Conservation (phyloP, 2,329 filamentous ascomycete species). For the Venturia asperata region DNA sequence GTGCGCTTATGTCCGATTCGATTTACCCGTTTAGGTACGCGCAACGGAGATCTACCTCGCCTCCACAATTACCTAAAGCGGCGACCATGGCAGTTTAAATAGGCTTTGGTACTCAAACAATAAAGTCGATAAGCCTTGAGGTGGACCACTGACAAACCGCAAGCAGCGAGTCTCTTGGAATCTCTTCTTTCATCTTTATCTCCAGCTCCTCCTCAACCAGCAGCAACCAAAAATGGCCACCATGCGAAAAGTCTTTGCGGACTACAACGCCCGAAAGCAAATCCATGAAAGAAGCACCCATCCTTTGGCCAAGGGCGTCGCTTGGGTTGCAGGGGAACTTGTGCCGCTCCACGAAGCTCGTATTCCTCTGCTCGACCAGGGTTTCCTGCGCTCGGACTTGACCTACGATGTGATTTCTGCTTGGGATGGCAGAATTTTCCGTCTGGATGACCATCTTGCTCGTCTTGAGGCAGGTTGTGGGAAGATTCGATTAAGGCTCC, state of each 20-base stretch:
- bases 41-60: too few species aligned
- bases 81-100: too few species aligned
- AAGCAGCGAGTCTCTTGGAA: not conserved
- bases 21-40: not conserved
- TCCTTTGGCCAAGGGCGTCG: conserved; percentile 40
- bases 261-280: conserved; percentile 30
- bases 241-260: conserved; percentile 40
- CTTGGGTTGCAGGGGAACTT: conserved; percentile 41
- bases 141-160: not conserved
- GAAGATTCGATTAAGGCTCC: conserved; percentile 42
- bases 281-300: conserved; percentile 32
- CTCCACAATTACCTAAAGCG: too few species aligned
- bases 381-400: conserved; percentile 46
- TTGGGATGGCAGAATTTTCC: conserved; percentile 48
- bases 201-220: not conserved
- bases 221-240: conserved; percentile 33
- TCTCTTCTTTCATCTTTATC: not conserved
- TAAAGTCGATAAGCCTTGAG: not conserved
- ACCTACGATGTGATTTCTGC: conserved; percentile 48
- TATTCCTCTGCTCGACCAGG: conserved; percentile 47
- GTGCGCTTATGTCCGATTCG: not conserved
- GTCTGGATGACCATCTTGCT: conserved; percentile 43
- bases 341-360: conserved; percentile 41
- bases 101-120: too few species aligned
- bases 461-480: conserved; percentile 40